These are phyloP conservation scores for Eustoma russellianum DNA, from an alignment of 257 asterid species.

Conservation along the genomic window DNA sequence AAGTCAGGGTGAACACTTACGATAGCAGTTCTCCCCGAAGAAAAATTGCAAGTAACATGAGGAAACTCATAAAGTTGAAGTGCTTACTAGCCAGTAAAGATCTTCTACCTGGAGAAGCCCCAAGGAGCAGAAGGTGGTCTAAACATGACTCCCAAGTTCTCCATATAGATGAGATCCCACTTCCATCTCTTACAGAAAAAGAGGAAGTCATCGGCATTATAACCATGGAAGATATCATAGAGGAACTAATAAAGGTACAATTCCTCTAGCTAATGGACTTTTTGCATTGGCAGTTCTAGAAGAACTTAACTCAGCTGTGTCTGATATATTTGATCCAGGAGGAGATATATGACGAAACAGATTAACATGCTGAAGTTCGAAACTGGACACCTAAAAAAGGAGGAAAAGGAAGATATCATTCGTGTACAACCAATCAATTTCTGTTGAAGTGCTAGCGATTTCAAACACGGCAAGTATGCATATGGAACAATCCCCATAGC, in stretches of 20 bases:
- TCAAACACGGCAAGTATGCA: no score
- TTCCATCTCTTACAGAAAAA: conserved; percentile 1
- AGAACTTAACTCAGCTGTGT: background rate
- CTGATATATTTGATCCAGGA: conserved; percentile 8
- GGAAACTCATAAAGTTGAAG: conserved; percentile 8
- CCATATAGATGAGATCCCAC: conserved; percentile 5
- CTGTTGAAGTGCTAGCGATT: no score
- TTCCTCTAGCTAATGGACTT: background rate
- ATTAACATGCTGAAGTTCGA: background rate
- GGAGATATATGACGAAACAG: conserved; percentile 13
- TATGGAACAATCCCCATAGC: no score
- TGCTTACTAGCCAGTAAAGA: conserved; percentile 7
- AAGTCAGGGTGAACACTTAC: conserved; percentile 4
- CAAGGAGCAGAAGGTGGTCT: conserved; percentile 13
- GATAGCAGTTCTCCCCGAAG: conserved; percentile 1
- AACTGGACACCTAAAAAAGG: background rate
- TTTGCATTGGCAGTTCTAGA: background rate
- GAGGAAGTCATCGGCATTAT: conserved; percentile 10
- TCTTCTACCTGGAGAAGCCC: conserved; percentile 1
- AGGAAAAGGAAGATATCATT: no score
- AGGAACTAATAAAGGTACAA: conserved; percentile 4
- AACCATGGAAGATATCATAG: conserved; percentile 12
- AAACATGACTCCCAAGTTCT: conserved; percentile 9
- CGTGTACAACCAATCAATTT: no score
- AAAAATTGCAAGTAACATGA: conserved; percentile 3